phyloP scores from a whole-genome alignment of 371 early-diverging fungal species.

The Blastocladiella emersonii region DNA sequence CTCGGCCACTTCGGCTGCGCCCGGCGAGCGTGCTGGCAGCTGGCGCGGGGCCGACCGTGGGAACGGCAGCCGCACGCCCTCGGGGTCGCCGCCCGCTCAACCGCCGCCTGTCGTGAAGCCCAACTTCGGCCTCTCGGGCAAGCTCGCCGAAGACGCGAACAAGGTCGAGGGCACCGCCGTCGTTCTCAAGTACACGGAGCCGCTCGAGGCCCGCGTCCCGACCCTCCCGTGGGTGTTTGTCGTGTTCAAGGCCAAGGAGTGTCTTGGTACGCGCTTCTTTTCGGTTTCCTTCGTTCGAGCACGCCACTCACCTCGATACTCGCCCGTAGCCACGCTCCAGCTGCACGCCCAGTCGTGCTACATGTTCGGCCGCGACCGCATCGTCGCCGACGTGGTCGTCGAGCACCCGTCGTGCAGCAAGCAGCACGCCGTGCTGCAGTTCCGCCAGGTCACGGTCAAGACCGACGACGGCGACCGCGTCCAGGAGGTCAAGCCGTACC shows the following conservation, averaged over 20 bases:
- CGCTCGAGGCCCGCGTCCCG: slow-evolving; percentile 75
- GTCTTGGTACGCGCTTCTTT: slow-evolving; percentile 39
- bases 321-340: slow-evolving; percentile 44
- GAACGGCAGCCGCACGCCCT: too few species aligned
- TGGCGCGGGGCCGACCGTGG: too few species aligned
- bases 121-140: slow-evolving; percentile 70
- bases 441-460: slow-evolving; percentile 34
- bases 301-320: too few species aligned
- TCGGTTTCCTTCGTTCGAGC: not conserved
- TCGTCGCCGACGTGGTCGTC: slow-evolving; percentile 80
- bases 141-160: slow-evolving; percentile 71
- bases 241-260: slow-evolving; percentile 79
- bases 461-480: slow-evolving; percentile 7
- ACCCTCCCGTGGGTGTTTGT: slow-evolving; percentile 30
- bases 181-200: slow-evolving; percentile 74
- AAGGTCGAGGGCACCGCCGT: slow-evolving; percentile 53
- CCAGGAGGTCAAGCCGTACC: slow-evolving; percentile 42
- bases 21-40: too few species aligned
- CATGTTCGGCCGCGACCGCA: slow-evolving; percentile 75
- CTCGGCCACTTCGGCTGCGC: too few species aligned
- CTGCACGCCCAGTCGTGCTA: slow-evolving; percentile 76
- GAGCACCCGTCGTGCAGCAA: slow-evolving; percentile 76
- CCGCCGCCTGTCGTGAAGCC: slow-evolving; percentile 22
- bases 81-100: too few species aligned
- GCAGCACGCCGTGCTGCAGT: slow-evolving; percentile 86